Evolutionary conservation across 306 rosid genomes (phyloP).

Genomic region (Ochetophila trinervis): DNA sequence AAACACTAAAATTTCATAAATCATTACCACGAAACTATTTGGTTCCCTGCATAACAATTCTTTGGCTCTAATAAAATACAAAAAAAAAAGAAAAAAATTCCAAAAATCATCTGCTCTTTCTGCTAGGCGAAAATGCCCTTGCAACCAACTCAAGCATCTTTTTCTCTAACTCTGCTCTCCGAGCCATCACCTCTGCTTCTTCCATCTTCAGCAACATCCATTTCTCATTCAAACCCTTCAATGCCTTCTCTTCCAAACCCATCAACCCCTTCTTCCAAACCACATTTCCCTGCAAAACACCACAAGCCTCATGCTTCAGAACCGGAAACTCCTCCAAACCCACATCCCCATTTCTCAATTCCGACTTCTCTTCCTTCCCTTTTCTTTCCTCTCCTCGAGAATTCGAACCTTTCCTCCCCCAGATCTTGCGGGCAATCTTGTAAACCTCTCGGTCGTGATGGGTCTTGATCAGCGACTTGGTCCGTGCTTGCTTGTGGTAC

Average conservation of each 20-base stretch:
- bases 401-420: slow-evolving; percentile 15
- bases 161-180: slow-evolving; percentile 17
- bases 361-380: not conserved
- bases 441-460: slow-evolving; percentile 19
- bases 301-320: slow-evolving; percentile 19
- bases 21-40: too few relatives aligned
- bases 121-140: not conserved
- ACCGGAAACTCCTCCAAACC: slow-evolving; percentile 10
- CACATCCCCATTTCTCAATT: not conserved
- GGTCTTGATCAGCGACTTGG: slow-evolving; percentile 24
- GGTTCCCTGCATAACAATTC: too few relatives aligned
- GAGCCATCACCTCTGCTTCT: slow-evolving; percentile 24
- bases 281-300: slow-evolving; percentile 10
- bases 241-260: slow-evolving; percentile 13
- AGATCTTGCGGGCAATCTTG: slow-evolving; percentile 26
- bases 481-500: slow-evolving; percentile 28
- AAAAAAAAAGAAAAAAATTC: too few relatives aligned
- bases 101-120: not conserved
- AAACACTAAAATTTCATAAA: too few relatives aligned
- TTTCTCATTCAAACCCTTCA: slow-evolving; percentile 17
- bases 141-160: not conserved
- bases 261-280: slow-evolving; percentile 18
- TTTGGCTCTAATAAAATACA: too few relatives aligned
- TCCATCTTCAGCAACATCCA: slow-evolving; percentile 24
- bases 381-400: not conserved